A percentile compares a stretch with the other conserved stretches of the same genome.
These are phyloP conservation scores for Lasiodiplodia gonubiensis DNA, from an alignment of 2,329 filamentous ascomycete genomes.

Conservation along the genomic window DNA sequence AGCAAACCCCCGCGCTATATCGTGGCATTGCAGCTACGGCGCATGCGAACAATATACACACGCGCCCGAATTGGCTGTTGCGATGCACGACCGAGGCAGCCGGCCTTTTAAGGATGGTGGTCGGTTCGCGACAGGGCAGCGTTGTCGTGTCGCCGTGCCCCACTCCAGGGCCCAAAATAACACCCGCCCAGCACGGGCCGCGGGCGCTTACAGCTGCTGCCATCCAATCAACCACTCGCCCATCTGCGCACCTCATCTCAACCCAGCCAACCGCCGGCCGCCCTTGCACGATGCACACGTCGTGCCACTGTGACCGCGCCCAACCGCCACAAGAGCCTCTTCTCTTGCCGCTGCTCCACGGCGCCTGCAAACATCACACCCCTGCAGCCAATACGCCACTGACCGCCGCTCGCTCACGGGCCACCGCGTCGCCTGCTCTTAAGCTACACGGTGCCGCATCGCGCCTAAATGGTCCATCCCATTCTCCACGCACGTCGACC, in stretches of 20 bases:
- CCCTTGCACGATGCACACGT: slow-evolving; percentile 10
- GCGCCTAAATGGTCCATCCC: slow-evolving; percentile 14
- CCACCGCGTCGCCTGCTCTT: slow-evolving; percentile 13
- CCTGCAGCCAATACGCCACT: slow-evolving; percentile 26
- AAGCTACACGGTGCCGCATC: slow-evolving; percentile 16
- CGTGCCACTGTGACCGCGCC: slow-evolving; percentile 18
- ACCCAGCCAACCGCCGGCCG: slow-evolving; percentile 9
- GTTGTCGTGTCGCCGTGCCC: slow-evolving; percentile 9
- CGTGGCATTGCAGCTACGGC: slow-evolving; percentile 11
- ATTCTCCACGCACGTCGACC: slow-evolving; percentile 26
- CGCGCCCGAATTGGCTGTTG: slow-evolving; percentile 13
- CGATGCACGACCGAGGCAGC: slow-evolving; percentile 16
- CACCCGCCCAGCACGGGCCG: slow-evolving; percentile 16
- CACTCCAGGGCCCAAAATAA: slow-evolving; percentile 21
- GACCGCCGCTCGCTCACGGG: slow-evolving; percentile 16
- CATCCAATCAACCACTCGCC: slow-evolving; percentile 16
- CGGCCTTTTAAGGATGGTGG: neutral
- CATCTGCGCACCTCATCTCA: neutral
- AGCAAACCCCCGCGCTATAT: slow-evolving; percentile 8
- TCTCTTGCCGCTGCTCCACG: slow-evolving; percentile 18
- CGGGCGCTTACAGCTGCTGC: slow-evolving; percentile 26
- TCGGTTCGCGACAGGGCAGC: neutral
- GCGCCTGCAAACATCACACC: neutral
- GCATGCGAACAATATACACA: slow-evolving; percentile 19
- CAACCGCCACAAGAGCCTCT: slow-evolving; percentile 24